Base-by-base conservation (phyloP, 2,329 filamentous ascomycete species). In the Talaromyces piceae region DNA sequence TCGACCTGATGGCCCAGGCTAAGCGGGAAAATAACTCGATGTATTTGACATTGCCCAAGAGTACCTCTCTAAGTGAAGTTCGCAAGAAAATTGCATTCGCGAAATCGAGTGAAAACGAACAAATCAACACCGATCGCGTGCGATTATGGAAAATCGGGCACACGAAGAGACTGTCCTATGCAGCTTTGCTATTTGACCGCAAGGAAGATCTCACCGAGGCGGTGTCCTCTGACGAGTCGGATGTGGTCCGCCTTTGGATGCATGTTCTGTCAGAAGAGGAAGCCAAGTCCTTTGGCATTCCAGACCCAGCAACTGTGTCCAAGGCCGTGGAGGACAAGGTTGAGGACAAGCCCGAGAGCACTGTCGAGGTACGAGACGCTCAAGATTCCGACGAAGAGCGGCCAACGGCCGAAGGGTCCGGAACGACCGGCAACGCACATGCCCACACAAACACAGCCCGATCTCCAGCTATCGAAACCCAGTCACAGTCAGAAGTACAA, bases 141-240 rank as follows among this genome's bases (percentile, higher is more conserved):
- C 70, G 69, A 31, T 59, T 73, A 18, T 73, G 70, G 70, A 62
- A 66, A 41, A 64, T 72, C 37, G 67, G 67, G 31, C 65, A 67
- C 27, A 62, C 61, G 39, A 63, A 62, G 49, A 60, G 63, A 37
- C 58, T 61, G 13, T 65, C 61, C 31, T 61, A 62, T 1, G 62
- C 69, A 4, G 66, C 66, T 4, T 57, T 70, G 3, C 62, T 62
- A 1, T 66, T 71, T 46, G 59, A 63, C 41, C 65, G 64, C 1
- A 60, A 70, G 41, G 61, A 62, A 3, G 60, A 69, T 45, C 54
- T 70, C 11, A 60, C 60, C 11, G 54, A 58, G 22, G 60, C 62
- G 1, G 46, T 71, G 27, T 59, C 63, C 23, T 25, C 23, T 13
- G 47, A 59, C 9, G 63, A 63, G 11, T 41, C 60, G 30, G 58